Percentiles rank a stretch among this genome's conserved stretches.
phyloP scores from a whole-genome alignment of 169 alveolate species.

The Miamiensis avidus region DNA sequence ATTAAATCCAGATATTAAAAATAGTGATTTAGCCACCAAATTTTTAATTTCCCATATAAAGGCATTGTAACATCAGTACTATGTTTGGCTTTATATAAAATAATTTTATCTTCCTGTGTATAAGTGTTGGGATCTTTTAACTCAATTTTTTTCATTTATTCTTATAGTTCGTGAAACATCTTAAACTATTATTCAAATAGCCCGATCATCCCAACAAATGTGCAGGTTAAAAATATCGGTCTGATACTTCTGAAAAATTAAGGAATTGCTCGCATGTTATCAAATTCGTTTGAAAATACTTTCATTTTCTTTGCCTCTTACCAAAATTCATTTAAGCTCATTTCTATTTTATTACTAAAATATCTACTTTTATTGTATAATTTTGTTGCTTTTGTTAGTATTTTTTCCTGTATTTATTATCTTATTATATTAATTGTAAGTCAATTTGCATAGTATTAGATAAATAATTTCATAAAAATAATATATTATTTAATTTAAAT shows the following conservation, averaged over 20 bases:
- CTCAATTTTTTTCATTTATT: not conserved
- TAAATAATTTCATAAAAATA: too few species aligned
- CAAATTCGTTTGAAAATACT: not conserved
- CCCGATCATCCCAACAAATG: not conserved
- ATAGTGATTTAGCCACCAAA: not conserved
- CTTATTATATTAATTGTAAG: too few species aligned
- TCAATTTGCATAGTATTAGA: too few species aligned
- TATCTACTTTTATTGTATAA: not conserved
- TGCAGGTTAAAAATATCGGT: not conserved
- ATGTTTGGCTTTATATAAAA: too few species aligned
- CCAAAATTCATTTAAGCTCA: not conserved
- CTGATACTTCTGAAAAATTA: not conserved
- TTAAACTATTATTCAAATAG: not conserved
- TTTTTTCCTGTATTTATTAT: not conserved
- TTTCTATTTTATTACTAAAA: too few species aligned
- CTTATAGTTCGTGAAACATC: too few species aligned
- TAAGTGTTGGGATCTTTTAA: not conserved
- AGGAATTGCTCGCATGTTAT: not conserved
- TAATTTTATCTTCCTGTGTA: not conserved
- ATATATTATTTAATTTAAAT: too few species aligned
- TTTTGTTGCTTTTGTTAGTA: not conserved
- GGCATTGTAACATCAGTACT: not conserved
- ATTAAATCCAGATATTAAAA: not conserved
- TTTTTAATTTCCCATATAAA: too few species aligned
- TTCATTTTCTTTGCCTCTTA: not conserved